These are phyloP conservation scores for Lasiodiplodia sp. DNA, from an alignment of 2,329 filamentous ascomycete genomes.

Conservation along the genomic window DNA sequence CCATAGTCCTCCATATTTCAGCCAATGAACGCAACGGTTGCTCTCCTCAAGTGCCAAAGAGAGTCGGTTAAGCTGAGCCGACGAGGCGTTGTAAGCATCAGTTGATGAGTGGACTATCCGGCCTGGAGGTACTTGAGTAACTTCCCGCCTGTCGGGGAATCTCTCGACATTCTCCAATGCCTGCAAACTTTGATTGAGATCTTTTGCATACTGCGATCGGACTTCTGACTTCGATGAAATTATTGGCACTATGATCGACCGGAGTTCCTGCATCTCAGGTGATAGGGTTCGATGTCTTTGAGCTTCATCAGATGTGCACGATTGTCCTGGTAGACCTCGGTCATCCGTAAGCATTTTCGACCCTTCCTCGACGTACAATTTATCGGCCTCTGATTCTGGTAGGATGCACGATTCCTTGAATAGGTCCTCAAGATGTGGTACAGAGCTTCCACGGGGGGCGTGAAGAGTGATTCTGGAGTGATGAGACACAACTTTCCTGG, in stretches of 20 bases:
- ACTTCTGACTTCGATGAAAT: constrained; percentile 4
- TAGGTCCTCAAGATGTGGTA: neutral
- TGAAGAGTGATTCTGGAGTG: neutral
- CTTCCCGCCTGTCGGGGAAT: neutral
- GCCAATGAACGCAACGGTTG: constrained; percentile 34
- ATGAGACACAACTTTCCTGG: neutral
- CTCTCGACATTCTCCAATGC: neutral
- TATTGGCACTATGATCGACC: neutral
- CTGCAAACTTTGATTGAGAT: constrained; percentile 10
- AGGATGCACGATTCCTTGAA: neutral
- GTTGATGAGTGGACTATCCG: neutral
- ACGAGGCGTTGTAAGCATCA: neutral
- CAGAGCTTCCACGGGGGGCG: neutral
- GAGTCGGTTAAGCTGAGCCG: neutral
- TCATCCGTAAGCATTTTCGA: neutral
- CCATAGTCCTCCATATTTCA: constrained; percentile 33
- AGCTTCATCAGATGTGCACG: neutral
- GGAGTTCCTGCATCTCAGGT: neutral
- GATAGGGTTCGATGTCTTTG: neutral
- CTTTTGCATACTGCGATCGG: constrained; percentile 6
- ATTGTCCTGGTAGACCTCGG: neutral
- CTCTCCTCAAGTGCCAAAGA: neutral
- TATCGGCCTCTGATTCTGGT: neutral
- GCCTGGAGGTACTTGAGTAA: neutral
- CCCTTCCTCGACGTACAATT: neutral